A percentile compares a stretch with the other conserved stretches of the same genome.
Conservation (phyloP, 345 rosid genomes). For the Hibiscus tridactylites region DNA sequence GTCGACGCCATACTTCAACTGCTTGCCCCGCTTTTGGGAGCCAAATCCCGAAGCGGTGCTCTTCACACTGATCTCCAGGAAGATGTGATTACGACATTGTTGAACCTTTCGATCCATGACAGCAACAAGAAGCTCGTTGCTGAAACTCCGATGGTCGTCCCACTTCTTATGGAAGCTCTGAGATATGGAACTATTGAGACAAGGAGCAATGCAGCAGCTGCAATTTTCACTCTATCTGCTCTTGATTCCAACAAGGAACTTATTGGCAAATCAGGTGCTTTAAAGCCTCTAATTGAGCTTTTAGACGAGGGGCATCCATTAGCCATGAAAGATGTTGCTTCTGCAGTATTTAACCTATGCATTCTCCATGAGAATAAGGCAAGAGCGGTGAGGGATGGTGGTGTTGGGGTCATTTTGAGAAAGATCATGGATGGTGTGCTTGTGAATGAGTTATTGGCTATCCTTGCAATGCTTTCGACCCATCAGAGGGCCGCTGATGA, state of each 20-base stretch:
- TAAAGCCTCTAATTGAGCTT: conserved; percentile 67
- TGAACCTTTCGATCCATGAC: background rate
- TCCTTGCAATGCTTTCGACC: conserved; percentile 35
- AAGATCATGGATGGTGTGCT: too few relatives aligned
- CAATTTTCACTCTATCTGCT: conserved; percentile 79
- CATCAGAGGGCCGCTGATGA: conserved; percentile 72
- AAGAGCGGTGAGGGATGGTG: conserved; percentile 40
- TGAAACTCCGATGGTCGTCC: conserved; percentile 63
- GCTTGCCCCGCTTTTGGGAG: conserved; percentile 40
- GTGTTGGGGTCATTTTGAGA: too few relatives aligned
- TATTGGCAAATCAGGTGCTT: conserved; percentile 66
- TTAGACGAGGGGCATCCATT: conserved; percentile 69
- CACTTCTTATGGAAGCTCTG: conserved; percentile 63
- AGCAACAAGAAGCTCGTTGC: conserved; percentile 86
- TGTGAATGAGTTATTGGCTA: too few relatives aligned
- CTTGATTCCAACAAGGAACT: conserved; percentile 75
- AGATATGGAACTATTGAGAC: conserved; percentile 57
- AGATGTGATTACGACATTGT: too few relatives aligned
- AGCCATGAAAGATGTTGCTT: conserved; percentile 26
- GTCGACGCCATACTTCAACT: conserved; percentile 52
- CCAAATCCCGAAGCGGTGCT: conserved; percentile 23
- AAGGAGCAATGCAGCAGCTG: conserved; percentile 86
- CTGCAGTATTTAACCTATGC: background rate
- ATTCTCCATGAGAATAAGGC: conserved; percentile 70
- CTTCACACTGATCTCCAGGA: conserved; percentile 35